These are phyloP conservation scores for Sphenostylis stenocarpa DNA, from an alignment of 306 rosid species.

Conservation along the genomic window DNA sequence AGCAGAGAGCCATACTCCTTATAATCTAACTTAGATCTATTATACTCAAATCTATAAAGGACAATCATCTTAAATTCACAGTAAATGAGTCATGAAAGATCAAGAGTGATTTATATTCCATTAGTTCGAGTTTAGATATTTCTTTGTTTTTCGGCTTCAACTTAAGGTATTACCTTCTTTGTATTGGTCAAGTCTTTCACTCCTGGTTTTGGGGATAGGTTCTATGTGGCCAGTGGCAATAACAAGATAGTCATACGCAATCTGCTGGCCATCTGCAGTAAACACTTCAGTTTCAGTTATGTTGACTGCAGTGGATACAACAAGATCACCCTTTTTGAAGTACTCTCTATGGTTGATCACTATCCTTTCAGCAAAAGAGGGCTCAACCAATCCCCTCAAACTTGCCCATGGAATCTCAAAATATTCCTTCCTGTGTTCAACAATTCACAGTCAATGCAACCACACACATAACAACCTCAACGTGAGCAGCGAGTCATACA, in stretches of 20 bases:
- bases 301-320: slow-evolving; percentile 56
- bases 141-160: neutral
- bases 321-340: slow-evolving; percentile 61
- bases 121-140: slow-evolving; percentile 2
- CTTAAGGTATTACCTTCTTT: slow-evolving; percentile 50
- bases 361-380: slow-evolving; percentile 66
- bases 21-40: neutral
- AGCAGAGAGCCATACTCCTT: neutral
- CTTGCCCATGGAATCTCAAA: slow-evolving; percentile 91
- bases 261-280: slow-evolving; percentile 57
- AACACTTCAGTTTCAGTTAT: slow-evolving; percentile 67
- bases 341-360: slow-evolving; percentile 76
- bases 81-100: neutral
- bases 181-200: slow-evolving; percentile 58
- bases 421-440: slow-evolving; percentile 75
- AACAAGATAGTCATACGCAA: slow-evolving; percentile 75
- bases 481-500: neutral
- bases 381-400: slow-evolving; percentile 85
- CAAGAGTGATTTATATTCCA: neutral
- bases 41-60: neutral
- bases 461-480: neutral
- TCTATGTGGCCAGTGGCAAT: slow-evolving; percentile 76
- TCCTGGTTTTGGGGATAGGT: slow-evolving; percentile 53
- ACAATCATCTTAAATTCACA: neutral
- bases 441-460: slow-evolving; percentile 10